phyloP scores from a whole-genome alignment of 768 basidiomycete species.

The Pulveroboletus sp. region DNA sequence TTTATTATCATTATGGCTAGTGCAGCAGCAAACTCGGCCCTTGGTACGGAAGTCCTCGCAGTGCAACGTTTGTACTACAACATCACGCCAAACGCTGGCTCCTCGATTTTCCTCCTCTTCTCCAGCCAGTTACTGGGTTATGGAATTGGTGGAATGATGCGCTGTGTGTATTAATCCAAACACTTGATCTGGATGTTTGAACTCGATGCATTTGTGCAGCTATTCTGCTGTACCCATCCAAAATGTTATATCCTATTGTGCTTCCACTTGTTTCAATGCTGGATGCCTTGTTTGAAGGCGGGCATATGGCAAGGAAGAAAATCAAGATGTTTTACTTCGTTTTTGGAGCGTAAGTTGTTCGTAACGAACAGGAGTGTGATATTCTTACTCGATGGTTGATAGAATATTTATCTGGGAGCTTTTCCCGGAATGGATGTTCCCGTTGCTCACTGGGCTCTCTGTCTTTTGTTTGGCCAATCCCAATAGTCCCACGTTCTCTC shows the following conservation, averaged over 20 bases:
- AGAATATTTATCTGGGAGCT: slow-evolving; percentile 34
- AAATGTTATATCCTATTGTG: slow-evolving; percentile 40
- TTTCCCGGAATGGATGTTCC: slow-evolving; percentile 42
- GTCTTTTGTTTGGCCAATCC: slow-evolving; percentile 59
- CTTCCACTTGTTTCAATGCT: slow-evolving; percentile 25
- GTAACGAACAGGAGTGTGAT: slow-evolving; percentile 8
- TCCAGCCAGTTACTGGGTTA: slow-evolving; percentile 42
- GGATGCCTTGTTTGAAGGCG: slow-evolving; percentile 40
- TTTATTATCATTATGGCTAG: slow-evolving; percentile 57
- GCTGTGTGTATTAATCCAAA: slow-evolving; percentile 31
- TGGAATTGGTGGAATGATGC: slow-evolving; percentile 53
- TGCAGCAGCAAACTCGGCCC: slow-evolving; percentile 52
- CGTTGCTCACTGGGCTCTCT: slow-evolving; percentile 60
- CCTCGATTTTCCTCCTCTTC: slow-evolving; percentile 47
- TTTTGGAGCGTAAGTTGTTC: slow-evolving; percentile 26
- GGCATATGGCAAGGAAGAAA: slow-evolving; percentile 37
- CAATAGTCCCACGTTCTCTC: slow-evolving; percentile 27
- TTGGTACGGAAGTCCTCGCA: slow-evolving; percentile 54
- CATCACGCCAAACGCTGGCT: slow-evolving; percentile 44
- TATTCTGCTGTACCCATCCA: slow-evolving; percentile 41
- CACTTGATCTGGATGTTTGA: background rate
- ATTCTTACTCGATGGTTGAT: slow-evolving; percentile 8
- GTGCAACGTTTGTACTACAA: slow-evolving; percentile 55
- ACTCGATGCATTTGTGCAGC: slow-evolving; percentile 5
- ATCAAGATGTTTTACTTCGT: slow-evolving; percentile 30